Conservation (phyloP, 768 basidiomycete species). For the Porpolomopsis calyptriformis region DNA sequence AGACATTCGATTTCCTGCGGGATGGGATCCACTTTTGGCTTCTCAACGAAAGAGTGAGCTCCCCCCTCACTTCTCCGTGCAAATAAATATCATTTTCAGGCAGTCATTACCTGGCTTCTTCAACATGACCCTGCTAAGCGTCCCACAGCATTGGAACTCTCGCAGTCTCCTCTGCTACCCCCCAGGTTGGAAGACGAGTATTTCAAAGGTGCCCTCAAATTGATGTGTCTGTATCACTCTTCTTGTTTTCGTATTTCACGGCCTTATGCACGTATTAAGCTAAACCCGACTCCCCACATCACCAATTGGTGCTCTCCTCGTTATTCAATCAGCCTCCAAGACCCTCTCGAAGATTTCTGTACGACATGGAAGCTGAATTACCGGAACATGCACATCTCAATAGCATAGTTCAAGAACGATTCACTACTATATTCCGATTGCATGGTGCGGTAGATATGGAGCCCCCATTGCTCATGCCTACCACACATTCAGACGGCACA, state of each 20-base stretch:
- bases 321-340: constrained; percentile 68
- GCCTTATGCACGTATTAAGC: constrained; percentile 28
- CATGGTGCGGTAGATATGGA: constrained; percentile 88
- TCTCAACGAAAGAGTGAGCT: constrained; percentile 62
- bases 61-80: background rate
- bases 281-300: constrained; percentile 72
- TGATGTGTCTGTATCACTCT: constrained; percentile 48
- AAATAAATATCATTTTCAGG: background rate
- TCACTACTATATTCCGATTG: constrained; percentile 69
- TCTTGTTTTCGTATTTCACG: background rate
- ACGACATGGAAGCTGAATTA: constrained; percentile 58
- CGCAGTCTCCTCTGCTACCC: constrained; percentile 69
- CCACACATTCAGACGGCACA: constrained; percentile 51
- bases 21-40: constrained; percentile 53
- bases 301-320: constrained; percentile 65
- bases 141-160: constrained; percentile 74
- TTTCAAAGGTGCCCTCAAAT: constrained; percentile 65
- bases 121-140: constrained; percentile 72
- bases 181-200: constrained; percentile 73
- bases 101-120: constrained; percentile 73
- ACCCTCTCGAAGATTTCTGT: constrained; percentile 56
- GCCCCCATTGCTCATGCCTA: constrained; percentile 74
- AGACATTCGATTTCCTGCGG: constrained; percentile 61
- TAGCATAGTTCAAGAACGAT: constrained; percentile 64
- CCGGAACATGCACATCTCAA: constrained; percentile 65